Base-by-base conservation (phyloP, 2,329 filamentous ascomycete species). In the Penicillium occitanis region DNA sequence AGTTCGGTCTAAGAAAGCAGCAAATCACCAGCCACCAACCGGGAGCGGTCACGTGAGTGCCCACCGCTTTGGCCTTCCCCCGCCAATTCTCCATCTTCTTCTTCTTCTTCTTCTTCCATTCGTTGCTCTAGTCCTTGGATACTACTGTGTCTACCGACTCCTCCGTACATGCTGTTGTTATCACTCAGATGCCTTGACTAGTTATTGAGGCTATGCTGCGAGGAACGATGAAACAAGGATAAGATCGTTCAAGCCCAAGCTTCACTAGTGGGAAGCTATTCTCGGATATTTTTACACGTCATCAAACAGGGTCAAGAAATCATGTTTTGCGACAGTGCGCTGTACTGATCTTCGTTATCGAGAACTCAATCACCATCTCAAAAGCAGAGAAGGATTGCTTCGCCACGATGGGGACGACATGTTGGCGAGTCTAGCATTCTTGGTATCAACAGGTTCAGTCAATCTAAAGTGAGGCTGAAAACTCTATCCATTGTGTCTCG, bases 221-320 rank as follows among this genome's bases (percentile, higher is more conserved):
- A 40, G n/a, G 3, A 53, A 6, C n/a, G n/a, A 22, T 57, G 33
- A 57, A 37, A 57, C 33, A 14, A 40, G n/a, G 19, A 37, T 25
- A 33, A n/a, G 50, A 37, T 40, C 33, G 30, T 14, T 13, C 33
- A 57, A 19, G 53, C 30, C 53, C 30, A 14, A 37, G 30, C 33
- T 57, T 37, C 53, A 57, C 53, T 57, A 37, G 51, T 57, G 51
- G 53, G 53, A 57, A 17, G 53, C 53, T 57, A 57, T 57, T 40
- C 53, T 57, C 33, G 33, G 33, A 37, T 22, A n/a, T 14, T 57
- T 40, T 37, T 37, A 57, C 53, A 57, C 53, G 53, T 57, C 53
- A 57, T 37, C 53, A 57, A 19, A 19, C n/a, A 37, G n/a, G 33
- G 17, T 37, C n/a, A n/a, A 22, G 1, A 57, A 57, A 57, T 40